These are phyloP conservation scores for Nakazawaea siamensis DNA, from an alignment of 805 yeast species.

Conservation along the genomic window DNA sequence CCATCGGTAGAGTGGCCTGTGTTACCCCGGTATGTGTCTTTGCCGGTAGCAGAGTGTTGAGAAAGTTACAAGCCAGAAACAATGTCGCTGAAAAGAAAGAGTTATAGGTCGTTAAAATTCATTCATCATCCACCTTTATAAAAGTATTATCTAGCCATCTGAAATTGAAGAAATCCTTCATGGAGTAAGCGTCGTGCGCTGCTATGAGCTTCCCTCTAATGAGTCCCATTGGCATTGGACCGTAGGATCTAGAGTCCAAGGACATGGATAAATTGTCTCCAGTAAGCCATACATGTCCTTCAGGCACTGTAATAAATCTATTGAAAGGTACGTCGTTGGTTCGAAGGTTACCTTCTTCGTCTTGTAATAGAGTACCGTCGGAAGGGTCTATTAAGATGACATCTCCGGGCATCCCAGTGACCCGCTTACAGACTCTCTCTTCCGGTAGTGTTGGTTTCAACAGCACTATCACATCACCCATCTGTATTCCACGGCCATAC, in stretches of 20 bases:
- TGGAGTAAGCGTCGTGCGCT: conserved; percentile 46
- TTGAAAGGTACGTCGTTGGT: conserved; percentile 25
- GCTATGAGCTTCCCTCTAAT: conserved; percentile 83
- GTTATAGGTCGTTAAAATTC: conserved; percentile 23
- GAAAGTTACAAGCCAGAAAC: conserved; percentile 22
- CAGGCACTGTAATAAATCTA: conserved; percentile 70
- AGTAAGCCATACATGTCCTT: conserved; percentile 95
- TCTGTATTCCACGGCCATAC: conserved; percentile 54
- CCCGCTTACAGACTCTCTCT: conserved; percentile 83
- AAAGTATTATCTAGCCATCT: conserved; percentile 40
- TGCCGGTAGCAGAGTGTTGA: conserved; percentile 60
- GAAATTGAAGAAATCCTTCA: conserved; percentile 37
- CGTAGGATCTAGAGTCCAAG: conserved; percentile 82
- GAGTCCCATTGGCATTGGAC: conserved; percentile 83
- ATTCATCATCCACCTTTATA: not conserved
- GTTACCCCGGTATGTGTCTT: conserved; percentile 47
- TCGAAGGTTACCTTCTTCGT: conserved; percentile 6
- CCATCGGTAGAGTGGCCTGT: conserved; percentile 38
- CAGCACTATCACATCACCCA: conserved; percentile 88
- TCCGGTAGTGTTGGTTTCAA: conserved; percentile 83
- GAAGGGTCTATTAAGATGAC: conserved; percentile 75
- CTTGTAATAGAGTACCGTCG: conserved; percentile 33
- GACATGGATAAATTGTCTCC: conserved; percentile 90
- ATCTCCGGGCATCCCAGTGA: conserved; percentile 97
- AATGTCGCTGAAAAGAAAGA: conserved; percentile 29